These are phyloP conservation scores for Coniochaeta prunicola DNA, from an alignment of 2,329 filamentous ascomycete species.

Conservation along the genomic window DNA sequence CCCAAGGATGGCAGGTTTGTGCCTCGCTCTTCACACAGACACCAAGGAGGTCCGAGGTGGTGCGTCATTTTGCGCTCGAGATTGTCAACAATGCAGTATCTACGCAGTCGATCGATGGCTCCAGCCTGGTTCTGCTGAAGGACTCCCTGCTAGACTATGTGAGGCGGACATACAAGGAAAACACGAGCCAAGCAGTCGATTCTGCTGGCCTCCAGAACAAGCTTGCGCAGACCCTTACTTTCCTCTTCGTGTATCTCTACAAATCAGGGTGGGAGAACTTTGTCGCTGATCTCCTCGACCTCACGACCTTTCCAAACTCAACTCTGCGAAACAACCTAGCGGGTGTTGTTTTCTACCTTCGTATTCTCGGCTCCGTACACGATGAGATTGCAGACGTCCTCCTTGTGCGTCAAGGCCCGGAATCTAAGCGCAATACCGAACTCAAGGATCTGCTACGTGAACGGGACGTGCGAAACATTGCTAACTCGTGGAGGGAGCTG, in stretches of 20 bases:
- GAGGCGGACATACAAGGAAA: slow-evolving; percentile 62
- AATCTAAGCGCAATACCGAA: slow-evolving; percentile 78
- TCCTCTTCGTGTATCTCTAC: slow-evolving; percentile 85
- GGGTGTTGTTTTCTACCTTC: slow-evolving; percentile 81
- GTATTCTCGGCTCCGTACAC: slow-evolving; percentile 82
- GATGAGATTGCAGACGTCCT: slow-evolving; percentile 96
- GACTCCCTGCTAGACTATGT: slow-evolving; percentile 78
- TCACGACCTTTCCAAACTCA: slow-evolving; percentile 60
- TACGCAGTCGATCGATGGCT: slow-evolving; percentile 64
- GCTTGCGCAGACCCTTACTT: slow-evolving; percentile 90
- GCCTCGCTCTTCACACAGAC: slow-evolving; percentile 75
- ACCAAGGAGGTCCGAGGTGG: slow-evolving; percentile 71
- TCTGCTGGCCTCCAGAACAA: slow-evolving; percentile 84
- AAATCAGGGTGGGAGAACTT: slow-evolving; percentile 80
- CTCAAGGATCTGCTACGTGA: slow-evolving; percentile 86
- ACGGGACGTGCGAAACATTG: slow-evolving; percentile 83
- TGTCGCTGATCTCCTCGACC: slow-evolving; percentile 77
- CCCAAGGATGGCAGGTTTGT: slow-evolving; percentile 86
- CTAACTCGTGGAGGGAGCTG: slow-evolving; percentile 85
- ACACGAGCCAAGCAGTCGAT: slow-evolving; percentile 54
- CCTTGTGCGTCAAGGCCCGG: slow-evolving; percentile 66
- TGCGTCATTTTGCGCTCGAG: slow-evolving; percentile 84
- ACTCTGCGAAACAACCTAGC: slow-evolving; percentile 59
- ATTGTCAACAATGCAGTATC: slow-evolving; percentile 90
- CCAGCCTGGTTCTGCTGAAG: slow-evolving; percentile 69